Conservation (phyloP, 176 grass and related monocot species). For the Cenchrus fungigraminus region DNA sequence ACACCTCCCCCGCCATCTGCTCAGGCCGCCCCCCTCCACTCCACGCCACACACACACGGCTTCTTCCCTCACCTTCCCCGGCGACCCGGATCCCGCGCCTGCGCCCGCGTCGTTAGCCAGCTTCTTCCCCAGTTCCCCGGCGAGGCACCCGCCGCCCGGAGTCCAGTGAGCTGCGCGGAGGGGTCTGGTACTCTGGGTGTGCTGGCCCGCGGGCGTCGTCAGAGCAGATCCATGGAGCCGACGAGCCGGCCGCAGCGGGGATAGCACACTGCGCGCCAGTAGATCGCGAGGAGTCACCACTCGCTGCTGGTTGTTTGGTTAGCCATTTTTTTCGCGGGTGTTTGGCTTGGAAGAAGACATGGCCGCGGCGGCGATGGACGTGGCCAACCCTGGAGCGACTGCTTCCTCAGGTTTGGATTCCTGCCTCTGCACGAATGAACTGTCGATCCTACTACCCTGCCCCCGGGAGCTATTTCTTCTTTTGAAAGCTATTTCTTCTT, state of each 20-base stretch:
- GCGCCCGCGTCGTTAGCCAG: background rate
- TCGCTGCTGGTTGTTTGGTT: too few species aligned
- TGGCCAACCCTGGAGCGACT: background rate
- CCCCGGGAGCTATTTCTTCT: background rate
- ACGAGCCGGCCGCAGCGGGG: background rate
- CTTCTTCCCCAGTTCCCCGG: background rate
- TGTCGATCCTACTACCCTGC: background rate
- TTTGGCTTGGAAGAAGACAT: background rate
- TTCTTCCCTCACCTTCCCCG: background rate
- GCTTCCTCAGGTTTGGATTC: constrained; percentile 47
- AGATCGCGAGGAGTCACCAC: background rate
- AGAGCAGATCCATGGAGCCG: constrained; percentile 33
- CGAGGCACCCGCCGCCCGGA: background rate
- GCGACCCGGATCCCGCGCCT: constrained; percentile 4
- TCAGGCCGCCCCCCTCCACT: background rate
- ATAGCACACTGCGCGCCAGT: background rate
- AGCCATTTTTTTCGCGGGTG: background rate
- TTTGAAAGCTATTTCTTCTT: background rate
- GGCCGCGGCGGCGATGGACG: constrained; percentile 44
- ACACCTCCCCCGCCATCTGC: background rate
- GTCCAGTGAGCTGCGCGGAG: background rate
- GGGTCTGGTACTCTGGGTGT: background rate
- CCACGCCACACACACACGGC: background rate
- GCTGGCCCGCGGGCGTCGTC: background rate
- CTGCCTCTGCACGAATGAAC: background rate